Percentiles rank a stretch among this genome's conserved stretches.
Evolutionary conservation across 371 early-diverging fungal species (phyloP).

Genomic region (Mucor ambiguus): DNA sequence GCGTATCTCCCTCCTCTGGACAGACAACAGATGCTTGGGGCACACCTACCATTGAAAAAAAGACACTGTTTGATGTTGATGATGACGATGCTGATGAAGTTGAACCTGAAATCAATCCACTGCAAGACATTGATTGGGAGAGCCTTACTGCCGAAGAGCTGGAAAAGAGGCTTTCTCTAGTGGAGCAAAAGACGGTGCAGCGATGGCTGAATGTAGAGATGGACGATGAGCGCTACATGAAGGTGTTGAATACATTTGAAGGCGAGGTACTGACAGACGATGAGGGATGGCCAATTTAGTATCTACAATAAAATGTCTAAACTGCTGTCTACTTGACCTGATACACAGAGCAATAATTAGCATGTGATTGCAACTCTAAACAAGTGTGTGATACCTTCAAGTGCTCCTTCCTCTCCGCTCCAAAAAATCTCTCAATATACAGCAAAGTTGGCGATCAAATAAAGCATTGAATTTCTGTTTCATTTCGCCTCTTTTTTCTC

Average conservation of each 20-base stretch:
- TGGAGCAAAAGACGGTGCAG: constrained; percentile 39
- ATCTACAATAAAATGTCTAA: not conserved
- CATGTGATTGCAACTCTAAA: not conserved
- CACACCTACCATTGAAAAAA: not conserved
- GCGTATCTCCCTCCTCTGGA: constrained; percentile 9
- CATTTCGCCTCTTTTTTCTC: constrained; percentile 2
- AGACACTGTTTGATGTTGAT: not conserved
- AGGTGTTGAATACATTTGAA: constrained; percentile 38
- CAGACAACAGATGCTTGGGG: constrained; percentile 2
- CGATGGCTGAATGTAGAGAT: constrained; percentile 42
- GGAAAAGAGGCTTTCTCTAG: constrained; percentile 29
- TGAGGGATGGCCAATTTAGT: constrained; percentile 26
- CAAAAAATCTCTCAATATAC: not conserved
- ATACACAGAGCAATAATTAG: not conserved
- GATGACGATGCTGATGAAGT: constrained; percentile 32
- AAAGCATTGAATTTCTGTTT: not conserved
- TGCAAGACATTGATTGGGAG: constrained; percentile 43
- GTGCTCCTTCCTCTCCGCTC: not conserved
- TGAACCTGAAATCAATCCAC: constrained; percentile 27
- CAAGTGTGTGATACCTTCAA: not conserved
- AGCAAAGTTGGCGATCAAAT: not conserved
- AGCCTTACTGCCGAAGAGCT: constrained; percentile 42
- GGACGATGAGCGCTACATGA: constrained; percentile 40
- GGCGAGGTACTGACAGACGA: constrained; percentile 23
- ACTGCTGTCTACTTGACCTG: not conserved